Conservation (phyloP, 345 rosid species). For the Hibiscus mutabilis region DNA sequence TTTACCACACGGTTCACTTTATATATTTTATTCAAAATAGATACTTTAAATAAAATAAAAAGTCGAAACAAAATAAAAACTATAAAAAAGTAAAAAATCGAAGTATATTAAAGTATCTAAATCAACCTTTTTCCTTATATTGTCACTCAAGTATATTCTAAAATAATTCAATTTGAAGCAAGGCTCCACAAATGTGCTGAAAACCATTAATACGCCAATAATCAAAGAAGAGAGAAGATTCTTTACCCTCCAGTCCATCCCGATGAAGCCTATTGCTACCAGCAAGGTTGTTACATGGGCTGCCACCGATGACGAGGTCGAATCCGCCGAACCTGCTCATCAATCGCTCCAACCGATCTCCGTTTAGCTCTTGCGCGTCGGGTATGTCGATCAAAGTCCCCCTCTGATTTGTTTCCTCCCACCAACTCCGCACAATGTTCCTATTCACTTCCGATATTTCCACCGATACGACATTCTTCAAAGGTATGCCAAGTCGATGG, state of each 20-base stretch:
- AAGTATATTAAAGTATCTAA: too few species aligned
- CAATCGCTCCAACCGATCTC: conserved; percentile 35
- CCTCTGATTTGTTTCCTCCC: conserved; percentile 84
- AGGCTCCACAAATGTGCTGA: not conserved
- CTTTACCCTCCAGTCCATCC: conserved; percentile 75
- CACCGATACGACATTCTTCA: conserved; percentile 70
- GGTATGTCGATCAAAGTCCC: conserved; percentile 47
- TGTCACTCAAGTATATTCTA: too few species aligned
- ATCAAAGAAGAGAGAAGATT: conserved; percentile 73
- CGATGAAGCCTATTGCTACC: conserved; percentile 74
- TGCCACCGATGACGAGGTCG: conserved; percentile 86
- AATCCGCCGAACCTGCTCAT: conserved; percentile 60
- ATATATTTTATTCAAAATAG: too few species aligned
- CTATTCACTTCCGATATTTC: conserved; percentile 63
- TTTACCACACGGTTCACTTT: too few species aligned
- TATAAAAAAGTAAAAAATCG: too few species aligned
- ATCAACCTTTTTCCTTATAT: too few species aligned
- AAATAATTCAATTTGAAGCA: not conserved
- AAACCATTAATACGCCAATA: conserved; percentile 32
- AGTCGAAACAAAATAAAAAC: too few species aligned
- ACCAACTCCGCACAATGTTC: conserved; percentile 53
- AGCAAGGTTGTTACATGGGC: conserved; percentile 85
- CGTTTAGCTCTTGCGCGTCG: conserved; percentile 44
- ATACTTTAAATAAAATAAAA: too few species aligned
- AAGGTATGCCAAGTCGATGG: conserved; percentile 53